These are phyloP conservation scores for Benincasa hispida DNA, from an alignment of 306 rosid genomes.

Conservation along the genomic window DNA sequence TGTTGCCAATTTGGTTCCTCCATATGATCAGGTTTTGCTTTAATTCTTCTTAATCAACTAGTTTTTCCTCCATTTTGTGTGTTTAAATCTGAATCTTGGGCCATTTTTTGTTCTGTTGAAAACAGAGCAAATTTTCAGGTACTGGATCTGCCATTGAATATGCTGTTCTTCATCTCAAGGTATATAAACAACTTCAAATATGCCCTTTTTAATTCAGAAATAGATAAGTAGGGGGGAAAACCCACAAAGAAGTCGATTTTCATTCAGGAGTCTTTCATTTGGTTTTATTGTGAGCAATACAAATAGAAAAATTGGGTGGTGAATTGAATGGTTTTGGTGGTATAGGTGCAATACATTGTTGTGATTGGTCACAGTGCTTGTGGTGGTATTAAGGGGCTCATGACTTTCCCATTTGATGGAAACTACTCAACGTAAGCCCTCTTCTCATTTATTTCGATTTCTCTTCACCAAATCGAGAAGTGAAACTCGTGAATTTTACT, in stretches of 20 bases:
- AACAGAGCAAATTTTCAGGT: slow-evolving; percentile 53
- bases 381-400: slow-evolving; percentile 87
- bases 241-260: no score
- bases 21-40: slow-evolving; percentile 46
- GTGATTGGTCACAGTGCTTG: slow-evolving; percentile 85
- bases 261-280: no score
- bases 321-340: not conserved
- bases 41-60: not conserved
- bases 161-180: slow-evolving; percentile 90
- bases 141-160: slow-evolving; percentile 77
- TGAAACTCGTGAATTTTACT: not conserved
- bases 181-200: slow-evolving; percentile 7
- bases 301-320: not conserved
- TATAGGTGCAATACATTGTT: slow-evolving; percentile 61
- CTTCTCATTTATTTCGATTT: no score
- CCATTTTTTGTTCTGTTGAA: not conserved
- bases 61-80: not conserved
- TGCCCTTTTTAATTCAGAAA: not conserved
- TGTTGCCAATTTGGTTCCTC: slow-evolving; percentile 94
- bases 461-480: not conserved
- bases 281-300: not conserved
- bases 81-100: not conserved
- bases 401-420: slow-evolving; percentile 56
- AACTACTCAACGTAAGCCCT: slow-evolving; percentile 44
- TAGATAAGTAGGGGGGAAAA: no score